Percentiles rank a stretch among this genome's conserved stretches.
Conservation (phyloP, 768 basidiomycete species). For the Brasilioporus rufonigricans region DNA sequence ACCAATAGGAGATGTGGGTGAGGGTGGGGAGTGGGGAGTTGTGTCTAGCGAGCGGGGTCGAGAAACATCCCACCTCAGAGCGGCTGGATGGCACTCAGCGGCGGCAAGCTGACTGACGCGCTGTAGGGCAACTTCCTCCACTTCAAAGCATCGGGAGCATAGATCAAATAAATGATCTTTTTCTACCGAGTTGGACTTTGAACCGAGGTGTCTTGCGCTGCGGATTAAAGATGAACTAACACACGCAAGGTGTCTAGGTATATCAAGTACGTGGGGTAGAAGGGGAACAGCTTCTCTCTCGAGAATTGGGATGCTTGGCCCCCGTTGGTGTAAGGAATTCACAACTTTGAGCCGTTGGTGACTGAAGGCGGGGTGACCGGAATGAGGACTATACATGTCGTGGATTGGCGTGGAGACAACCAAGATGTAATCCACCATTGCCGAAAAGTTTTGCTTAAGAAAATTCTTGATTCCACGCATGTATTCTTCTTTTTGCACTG, state of each 20-base stretch:
- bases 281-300: conserved; percentile 69
- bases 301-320: conserved; percentile 52
- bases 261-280: conserved; percentile 72
- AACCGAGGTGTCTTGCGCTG: conserved; percentile 45
- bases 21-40: conserved; percentile 13
- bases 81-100: conserved; percentile 10
- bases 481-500: conserved; percentile 72
- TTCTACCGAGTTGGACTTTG: conserved; percentile 30
- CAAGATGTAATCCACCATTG: conserved; percentile 78
- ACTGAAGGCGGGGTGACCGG: conserved; percentile 34
- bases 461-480: conserved; percentile 79
- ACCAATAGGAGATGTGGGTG: conserved; percentile 20
- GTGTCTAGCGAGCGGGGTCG: background rate
- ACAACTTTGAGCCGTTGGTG: conserved; percentile 54
- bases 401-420: conserved; percentile 60
- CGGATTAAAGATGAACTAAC: conserved; percentile 77
- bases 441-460: conserved; percentile 55
- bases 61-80: conserved; percentile 17
- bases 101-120: conserved; percentile 61
- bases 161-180: conserved; percentile 50
- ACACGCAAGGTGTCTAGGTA: conserved; percentile 74
- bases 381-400: conserved; percentile 25
- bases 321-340: conserved; percentile 57
- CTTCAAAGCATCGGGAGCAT: conserved; percentile 58
- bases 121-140: conserved; percentile 66